Conservation (phyloP, 108 stramenopile genomes). For the Nitzschia inconspicua region DNA sequence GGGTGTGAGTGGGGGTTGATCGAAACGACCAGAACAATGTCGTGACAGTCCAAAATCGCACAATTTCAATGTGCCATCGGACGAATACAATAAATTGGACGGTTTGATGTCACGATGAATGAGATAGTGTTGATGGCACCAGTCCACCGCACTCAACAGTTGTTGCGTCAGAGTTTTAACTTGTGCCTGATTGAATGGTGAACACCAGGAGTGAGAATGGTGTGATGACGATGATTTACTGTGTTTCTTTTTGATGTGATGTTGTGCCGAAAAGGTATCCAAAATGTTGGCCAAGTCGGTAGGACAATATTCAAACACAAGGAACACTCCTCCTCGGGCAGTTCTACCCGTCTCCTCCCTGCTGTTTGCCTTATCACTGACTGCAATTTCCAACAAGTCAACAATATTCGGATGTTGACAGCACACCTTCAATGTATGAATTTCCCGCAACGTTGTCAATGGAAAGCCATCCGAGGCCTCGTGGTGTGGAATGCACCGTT, state of each 20-base stretch:
- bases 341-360: not conserved
- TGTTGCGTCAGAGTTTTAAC: constrained; percentile 62
- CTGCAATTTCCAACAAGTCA: constrained; percentile 51
- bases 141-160: constrained; percentile 57
- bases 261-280: constrained; percentile 43
- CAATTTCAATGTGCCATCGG: constrained; percentile 48
- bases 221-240: not conserved
- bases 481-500: constrained; percentile 79
- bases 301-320: constrained; percentile 80
- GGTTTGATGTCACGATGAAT: constrained; percentile 87
- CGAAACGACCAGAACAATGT: constrained; percentile 21
- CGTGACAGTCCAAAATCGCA: constrained; percentile 91
- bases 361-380: constrained; percentile 38
- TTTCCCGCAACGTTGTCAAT: constrained; percentile 76
- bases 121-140: constrained; percentile 53
- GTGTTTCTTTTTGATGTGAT: not conserved
- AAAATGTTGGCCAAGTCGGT: constrained; percentile 70
- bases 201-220: not conserved
- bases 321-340: constrained; percentile 52
- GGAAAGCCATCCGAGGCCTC: constrained; percentile 85
- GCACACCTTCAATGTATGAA: constrained; percentile 51
- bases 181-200: constrained; percentile 56
- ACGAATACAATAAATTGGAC: constrained; percentile 66
- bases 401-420: constrained; percentile 60
- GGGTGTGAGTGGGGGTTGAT: constrained; percentile 56